A percentile compares a stretch with the other conserved stretches of the same genome.
Evolutionary conservation across 768 basidiomycete species (phyloP).

Genomic region (Cystobasidium onofrii): DNA sequence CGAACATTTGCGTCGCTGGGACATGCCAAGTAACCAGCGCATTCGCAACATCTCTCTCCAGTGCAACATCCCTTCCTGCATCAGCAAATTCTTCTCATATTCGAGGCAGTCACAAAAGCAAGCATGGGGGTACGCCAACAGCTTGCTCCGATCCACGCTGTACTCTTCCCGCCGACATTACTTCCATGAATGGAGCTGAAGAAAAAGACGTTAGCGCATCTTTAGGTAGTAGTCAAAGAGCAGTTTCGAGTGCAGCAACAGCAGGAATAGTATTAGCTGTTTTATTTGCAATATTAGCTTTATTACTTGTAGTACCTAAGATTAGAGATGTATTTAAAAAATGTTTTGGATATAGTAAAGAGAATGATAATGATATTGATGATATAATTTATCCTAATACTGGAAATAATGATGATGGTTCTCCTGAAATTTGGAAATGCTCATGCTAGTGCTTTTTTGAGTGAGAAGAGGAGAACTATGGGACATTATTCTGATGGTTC

Average conservation of each 20-base stretch:
- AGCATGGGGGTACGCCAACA: neutral
- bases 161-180: slow-evolving; percentile 7
- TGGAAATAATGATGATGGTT: neutral
- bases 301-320: slow-evolving; percentile 21
- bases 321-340: neutral
- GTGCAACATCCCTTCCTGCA: neutral
- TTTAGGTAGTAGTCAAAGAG: neutral
- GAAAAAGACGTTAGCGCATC: neutral
- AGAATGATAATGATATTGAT: neutral
- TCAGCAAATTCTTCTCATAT: neutral
- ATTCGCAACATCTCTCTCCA: neutral
- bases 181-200: neutral
- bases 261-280: slow-evolving; percentile 16
- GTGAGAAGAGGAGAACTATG: neutral
- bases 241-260: slow-evolving; percentile 11
- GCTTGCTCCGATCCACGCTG: slow-evolving; percentile 20
- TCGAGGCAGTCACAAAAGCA: neutral
- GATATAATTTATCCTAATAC: neutral
- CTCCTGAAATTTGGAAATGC: slow-evolving; percentile 4
- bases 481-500: too few relatives aligned
- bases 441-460: neutral
- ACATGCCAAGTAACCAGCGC: neutral
- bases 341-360: neutral
- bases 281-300: slow-evolving; percentile 1
- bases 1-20: neutral